Base-by-base conservation (phyloP, 2,329 filamentous ascomycete genomes). In the Claviceps pusilla region DNA sequence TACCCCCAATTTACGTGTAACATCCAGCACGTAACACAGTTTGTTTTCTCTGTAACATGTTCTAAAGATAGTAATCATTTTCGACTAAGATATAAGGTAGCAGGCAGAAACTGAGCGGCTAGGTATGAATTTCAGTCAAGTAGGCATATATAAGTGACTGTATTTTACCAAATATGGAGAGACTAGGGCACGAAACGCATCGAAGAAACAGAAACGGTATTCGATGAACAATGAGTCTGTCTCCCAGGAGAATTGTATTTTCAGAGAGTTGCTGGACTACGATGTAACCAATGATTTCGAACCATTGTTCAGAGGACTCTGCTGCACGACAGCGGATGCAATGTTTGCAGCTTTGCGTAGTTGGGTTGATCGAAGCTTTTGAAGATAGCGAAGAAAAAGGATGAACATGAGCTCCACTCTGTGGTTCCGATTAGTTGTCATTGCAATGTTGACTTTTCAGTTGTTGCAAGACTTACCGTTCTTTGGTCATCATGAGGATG, bases 401-500 rank as follows among this genome's bases (percentile, higher is more conserved):
- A 97, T 75, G 66, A 96, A 97, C 48, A 89, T 68, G 16, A 97
- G 73, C 68, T 97, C 93, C 70, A 97, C 87, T 61, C 87, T 89
- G 56, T 46, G 9, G 11, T 28, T 37, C 6, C 7, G 9, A 45
- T 51, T 35, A 56, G 52, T 66, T 55, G 63, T 62, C 56, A 45
- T 31, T 39, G 24, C 46, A n/a, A 7, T 4, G 41, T 5, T 7
- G 48, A 35, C 24, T n/a, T 46, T 14, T 11, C 3, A 39, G 1
- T 50, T 7, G 12, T 11, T 12, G 29, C 11, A 28, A 3, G 7
- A 64, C 76, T 60, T 76, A 89, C 87, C 89, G 80, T 72, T 98
- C 93, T 73, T 98, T 98, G 50, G 89, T 93, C 89, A 96, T 98
- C 93, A 98, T 98, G 43, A 98, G 75, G 54, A 98, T 82, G 51